A percentile compares a stretch with the other conserved stretches of the same genome.
These are phyloP conservation scores for Candida argentea DNA, from an alignment of 805 yeast species.

Conservation along the genomic window DNA sequence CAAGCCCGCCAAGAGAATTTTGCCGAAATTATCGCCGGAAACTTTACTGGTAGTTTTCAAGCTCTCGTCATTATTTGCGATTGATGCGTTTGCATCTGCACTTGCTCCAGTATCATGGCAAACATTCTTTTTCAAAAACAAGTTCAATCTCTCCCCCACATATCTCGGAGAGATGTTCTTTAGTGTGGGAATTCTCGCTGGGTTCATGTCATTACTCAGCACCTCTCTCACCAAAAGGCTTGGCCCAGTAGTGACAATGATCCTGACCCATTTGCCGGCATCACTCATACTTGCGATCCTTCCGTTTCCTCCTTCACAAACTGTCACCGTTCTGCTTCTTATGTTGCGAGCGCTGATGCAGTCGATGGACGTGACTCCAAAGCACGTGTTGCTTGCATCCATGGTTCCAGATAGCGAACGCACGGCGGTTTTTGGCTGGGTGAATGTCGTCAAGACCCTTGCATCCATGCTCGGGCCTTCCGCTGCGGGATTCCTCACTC, in stretches of 20 bases:
- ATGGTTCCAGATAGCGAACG: constrained; percentile 29
- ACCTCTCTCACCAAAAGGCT: constrained; percentile 32
- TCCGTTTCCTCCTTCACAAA: constrained; percentile 27
- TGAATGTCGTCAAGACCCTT: constrained; percentile 33
- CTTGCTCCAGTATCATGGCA: constrained; percentile 37
- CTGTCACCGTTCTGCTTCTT: constrained; percentile 19
- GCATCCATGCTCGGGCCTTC: constrained; percentile 35
- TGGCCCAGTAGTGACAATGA: constrained; percentile 38
- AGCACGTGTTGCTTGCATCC: constrained; percentile 36
- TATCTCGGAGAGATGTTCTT: constrained; percentile 32
- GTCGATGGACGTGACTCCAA: constrained; percentile 40
- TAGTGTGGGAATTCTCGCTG: constrained; percentile 26
- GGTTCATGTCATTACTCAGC: constrained; percentile 31
- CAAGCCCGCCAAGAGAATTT: constrained; percentile 5
- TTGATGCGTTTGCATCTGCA: constrained; percentile 36
- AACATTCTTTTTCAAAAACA: constrained; percentile 31
- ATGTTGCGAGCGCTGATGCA: constrained; percentile 30
- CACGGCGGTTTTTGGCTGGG: constrained; percentile 35
- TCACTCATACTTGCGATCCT: constrained; percentile 27
- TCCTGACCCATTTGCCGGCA: constrained; percentile 34
- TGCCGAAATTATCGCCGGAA: constrained; percentile 13
- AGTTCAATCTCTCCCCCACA: constrained; percentile 23
- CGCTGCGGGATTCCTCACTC: constrained; percentile 29
- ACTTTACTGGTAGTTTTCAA: constrained; percentile 16
- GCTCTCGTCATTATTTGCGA: constrained; percentile 26